Evolutionary conservation across 352 stramenopile genomes (phyloP).

Genomic region (Pythium grandisporangium): DNA sequence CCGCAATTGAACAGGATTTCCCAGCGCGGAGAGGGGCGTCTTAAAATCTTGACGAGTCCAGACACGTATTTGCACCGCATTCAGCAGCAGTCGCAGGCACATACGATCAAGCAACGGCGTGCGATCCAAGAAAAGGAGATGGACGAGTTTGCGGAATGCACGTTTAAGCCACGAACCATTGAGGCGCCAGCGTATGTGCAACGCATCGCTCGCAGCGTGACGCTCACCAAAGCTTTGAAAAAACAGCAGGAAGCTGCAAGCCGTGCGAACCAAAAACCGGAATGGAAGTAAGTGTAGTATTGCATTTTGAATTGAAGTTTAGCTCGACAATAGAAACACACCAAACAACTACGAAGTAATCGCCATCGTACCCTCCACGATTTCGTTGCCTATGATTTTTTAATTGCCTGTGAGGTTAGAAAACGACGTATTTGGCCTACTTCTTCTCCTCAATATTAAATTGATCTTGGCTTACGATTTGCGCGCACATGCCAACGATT

Average conservation of each 20-base stretch:
- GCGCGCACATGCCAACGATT: no score
- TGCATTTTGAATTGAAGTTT: background rate
- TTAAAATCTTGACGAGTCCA: conserved; percentile 73
- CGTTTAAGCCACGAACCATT: conserved; percentile 79
- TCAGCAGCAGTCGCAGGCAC: conserved; percentile 65
- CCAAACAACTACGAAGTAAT: no score
- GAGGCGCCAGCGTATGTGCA: conserved; percentile 76
- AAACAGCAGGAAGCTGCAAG: conserved; percentile 35
- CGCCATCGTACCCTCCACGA: background rate
- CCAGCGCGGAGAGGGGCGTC: conserved; percentile 49
- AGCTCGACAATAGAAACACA: no score
- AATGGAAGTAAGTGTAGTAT: conserved; percentile 75
- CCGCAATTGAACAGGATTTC: conserved; percentile 65
- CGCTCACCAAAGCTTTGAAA: conserved; percentile 55
- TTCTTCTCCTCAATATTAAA: no score
- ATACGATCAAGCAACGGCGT: conserved; percentile 63
- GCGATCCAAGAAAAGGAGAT: conserved; percentile 75
- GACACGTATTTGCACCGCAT: conserved; percentile 79
- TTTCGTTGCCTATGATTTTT: no score
- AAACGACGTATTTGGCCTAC: no score
- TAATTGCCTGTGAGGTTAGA: no score
- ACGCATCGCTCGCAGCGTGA: conserved; percentile 70
- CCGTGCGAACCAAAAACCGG: conserved; percentile 38
- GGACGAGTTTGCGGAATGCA: conserved; percentile 77
- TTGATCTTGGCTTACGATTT: no score